These are phyloP conservation scores for Clathrospora elynae DNA, from an alignment of 2,329 filamentous ascomycete species.

Conservation along the genomic window DNA sequence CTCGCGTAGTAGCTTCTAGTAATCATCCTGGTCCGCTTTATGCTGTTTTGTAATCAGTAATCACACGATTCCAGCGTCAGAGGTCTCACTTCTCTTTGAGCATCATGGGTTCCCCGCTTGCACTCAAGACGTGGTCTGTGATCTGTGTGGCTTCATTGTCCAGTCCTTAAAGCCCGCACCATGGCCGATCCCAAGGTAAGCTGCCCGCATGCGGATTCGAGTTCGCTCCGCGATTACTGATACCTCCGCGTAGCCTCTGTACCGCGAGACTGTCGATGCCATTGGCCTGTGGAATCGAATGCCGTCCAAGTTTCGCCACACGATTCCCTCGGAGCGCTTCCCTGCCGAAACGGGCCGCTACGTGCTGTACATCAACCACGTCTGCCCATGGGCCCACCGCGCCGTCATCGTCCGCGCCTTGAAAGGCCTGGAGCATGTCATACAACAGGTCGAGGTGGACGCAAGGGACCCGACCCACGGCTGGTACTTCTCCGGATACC, in stretches of 20 bases:
- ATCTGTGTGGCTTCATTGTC: not conserved
- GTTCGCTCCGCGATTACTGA: not conserved
- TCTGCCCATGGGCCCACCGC: constrained; percentile 68
- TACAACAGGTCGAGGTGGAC: constrained; percentile 56
- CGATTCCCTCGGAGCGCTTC: constrained; percentile 61
- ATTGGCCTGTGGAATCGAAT: constrained; percentile 61
- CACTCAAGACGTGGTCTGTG: constrained; percentile 7
- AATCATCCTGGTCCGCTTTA: constrained; percentile 21
- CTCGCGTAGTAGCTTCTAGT: constrained; percentile 15
- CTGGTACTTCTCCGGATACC: constrained; percentile 41
- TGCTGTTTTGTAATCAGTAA: constrained; percentile 45
- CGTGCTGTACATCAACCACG: constrained; percentile 64
- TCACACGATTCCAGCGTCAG: constrained; percentile 19
- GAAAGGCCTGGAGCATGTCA: constrained; percentile 57
- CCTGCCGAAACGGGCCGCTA: constrained; percentile 66
- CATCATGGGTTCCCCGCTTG: constrained; percentile 7
- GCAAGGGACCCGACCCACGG: constrained; percentile 34
- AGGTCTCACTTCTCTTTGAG: constrained; percentile 2
- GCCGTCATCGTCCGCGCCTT: constrained; percentile 54
- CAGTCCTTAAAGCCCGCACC: constrained; percentile 4
- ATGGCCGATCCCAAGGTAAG: constrained; percentile 16
- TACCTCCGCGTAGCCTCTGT: not conserved
- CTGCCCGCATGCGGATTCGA: not conserved
- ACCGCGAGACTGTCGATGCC: constrained; percentile 32
- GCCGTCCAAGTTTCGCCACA: constrained; percentile 61